These are phyloP conservation scores for Pichia sp. DNA, from an alignment of 1,139 yeast genomes.

Conservation along the genomic window DNA sequence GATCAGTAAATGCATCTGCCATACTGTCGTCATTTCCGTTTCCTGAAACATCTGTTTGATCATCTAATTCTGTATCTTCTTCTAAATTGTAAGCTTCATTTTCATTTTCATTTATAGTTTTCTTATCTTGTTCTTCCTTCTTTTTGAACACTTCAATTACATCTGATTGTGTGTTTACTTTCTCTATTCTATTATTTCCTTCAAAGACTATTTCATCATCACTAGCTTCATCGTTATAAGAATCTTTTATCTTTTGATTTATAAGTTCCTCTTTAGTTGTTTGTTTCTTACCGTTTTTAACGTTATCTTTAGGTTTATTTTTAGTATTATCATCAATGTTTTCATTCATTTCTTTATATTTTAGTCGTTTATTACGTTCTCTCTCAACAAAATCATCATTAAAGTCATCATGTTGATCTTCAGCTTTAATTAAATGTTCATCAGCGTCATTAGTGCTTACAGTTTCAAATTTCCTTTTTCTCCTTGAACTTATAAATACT, in stretches of 20 bases:
- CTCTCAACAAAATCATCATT: conserved; percentile 23
- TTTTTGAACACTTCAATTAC: neutral
- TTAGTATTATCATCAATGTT: neutral
- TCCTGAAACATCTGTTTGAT: neutral
- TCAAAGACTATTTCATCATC: neutral
- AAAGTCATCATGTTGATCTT: conserved; percentile 23
- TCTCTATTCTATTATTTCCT: too few species aligned
- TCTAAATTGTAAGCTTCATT: conserved; percentile 10
- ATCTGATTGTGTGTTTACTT: neutral
- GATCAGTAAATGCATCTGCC: neutral
- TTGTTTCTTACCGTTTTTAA: neutral
- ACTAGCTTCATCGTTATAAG: neutral
- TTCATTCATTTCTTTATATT: conserved; percentile 42
- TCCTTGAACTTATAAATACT: conserved; percentile 2
- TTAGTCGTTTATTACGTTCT: conserved; percentile 29
- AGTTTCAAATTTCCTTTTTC: neutral
- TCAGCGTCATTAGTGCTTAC: neutral
- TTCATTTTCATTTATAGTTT: conserved; percentile 24
- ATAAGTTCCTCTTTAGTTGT: neutral
- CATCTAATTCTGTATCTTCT: conserved; percentile 11
- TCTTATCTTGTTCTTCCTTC: conserved; percentile 51
- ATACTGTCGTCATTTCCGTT: neutral
- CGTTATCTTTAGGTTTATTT: neutral
- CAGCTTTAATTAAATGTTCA: conserved; percentile 20
- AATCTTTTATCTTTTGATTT: neutral